A percentile compares a stretch with the other conserved stretches of the same genome.
These are phyloP conservation scores for Chlamydomonas urium DNA, from an alignment of 139 green algal genomes.

Conservation along the genomic window DNA sequence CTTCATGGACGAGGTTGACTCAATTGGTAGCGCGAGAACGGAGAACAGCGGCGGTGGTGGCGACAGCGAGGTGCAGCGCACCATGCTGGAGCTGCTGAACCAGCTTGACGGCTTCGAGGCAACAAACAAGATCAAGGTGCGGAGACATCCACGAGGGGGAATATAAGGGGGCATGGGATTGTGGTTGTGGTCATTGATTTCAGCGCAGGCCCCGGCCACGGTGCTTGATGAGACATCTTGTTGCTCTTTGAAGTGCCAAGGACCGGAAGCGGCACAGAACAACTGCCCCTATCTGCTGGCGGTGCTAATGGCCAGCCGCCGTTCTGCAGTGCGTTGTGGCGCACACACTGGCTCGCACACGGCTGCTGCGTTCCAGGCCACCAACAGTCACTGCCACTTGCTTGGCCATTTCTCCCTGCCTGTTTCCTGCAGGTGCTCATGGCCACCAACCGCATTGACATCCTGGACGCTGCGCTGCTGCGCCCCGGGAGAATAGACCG, in stretches of 20 bases:
- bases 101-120: conserved; percentile 99
- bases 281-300: too few relatives aligned
- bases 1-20: conserved; percentile 99
- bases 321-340: too few relatives aligned
- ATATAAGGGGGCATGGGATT: neutral
- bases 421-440: conserved; percentile 95
- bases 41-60: conserved; percentile 80
- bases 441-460: conserved; percentile 99
- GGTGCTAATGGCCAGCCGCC: too few relatives aligned
- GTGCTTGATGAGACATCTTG: too few relatives aligned
- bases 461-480: conserved; percentile 94
- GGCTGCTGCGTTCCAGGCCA: too few relatives aligned
- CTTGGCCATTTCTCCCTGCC: too few relatives aligned
- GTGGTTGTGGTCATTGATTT: too few relatives aligned
- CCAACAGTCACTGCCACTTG: too few relatives aligned
- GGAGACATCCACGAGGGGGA: neutral
- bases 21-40: conserved; percentile 88
- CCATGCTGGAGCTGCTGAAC: conserved; percentile 99
- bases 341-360: too few relatives aligned
- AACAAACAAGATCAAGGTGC: conserved; percentile 95
- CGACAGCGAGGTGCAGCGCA: conserved; percentile 98
- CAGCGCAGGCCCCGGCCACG: too few relatives aligned
- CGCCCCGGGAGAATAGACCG: conserved; percentile 97
- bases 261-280: too few relatives aligned
- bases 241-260: too few relatives aligned